Evolutionary conservation across 140 eudicot species (phyloP).

Genomic region (Oenanthe javanica): DNA sequence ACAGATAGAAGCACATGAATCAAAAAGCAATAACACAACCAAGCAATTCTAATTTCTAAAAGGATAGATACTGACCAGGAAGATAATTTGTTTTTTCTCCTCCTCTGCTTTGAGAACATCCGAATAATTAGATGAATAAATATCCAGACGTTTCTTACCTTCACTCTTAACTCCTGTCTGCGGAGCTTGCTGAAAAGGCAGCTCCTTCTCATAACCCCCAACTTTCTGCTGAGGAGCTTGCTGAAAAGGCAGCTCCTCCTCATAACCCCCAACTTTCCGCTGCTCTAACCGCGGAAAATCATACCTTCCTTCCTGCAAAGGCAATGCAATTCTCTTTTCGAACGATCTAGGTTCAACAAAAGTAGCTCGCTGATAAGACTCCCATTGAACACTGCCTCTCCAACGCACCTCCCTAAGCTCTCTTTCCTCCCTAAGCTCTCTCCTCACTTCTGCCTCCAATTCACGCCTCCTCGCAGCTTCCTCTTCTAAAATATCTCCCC

Average conservation of each 20-base stretch:
- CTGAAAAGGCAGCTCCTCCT: constrained; percentile 6
- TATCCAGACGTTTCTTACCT: constrained; percentile 3
- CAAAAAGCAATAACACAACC: background rate
- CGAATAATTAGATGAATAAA: too few relatives aligned
- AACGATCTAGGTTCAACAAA: background rate
- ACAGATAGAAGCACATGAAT: background rate
- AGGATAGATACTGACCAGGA: background rate
- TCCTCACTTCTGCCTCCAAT: constrained; percentile 39
- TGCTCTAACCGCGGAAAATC: background rate
- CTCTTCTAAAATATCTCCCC: constrained; percentile 27
- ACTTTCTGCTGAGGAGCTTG: constrained; percentile 5
- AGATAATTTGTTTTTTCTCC: background rate
- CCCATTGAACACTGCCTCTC: constrained; percentile 4
- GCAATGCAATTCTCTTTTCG: constrained; percentile 19
- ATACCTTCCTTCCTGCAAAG: constrained; percentile 3
- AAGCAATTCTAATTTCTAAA: background rate
- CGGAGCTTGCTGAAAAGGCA: background rate
- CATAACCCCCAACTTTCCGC: background rate
- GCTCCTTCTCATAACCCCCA: background rate
- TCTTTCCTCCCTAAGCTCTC: constrained; percentile 33
- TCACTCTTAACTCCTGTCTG: background rate
- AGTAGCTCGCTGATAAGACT: background rate
- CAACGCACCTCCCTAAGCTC: constrained; percentile 20
- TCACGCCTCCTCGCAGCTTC: constrained; percentile 25
- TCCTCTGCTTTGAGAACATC: constrained; percentile 11